Conservation (phyloP, 164 flowering plant genomes). For the Stephania yunnanensis region DNA sequence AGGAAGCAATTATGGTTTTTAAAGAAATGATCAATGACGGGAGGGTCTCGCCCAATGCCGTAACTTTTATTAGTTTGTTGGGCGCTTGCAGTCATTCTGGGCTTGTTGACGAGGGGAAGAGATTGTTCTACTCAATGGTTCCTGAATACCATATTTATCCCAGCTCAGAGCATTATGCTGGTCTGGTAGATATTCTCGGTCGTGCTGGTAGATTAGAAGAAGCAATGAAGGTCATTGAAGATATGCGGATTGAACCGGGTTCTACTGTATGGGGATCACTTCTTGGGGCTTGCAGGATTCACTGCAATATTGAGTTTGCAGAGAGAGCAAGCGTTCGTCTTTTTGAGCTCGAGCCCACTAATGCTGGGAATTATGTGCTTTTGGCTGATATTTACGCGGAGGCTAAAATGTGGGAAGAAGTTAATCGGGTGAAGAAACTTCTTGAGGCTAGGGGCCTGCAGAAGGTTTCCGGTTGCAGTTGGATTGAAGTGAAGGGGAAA, state of each 20-base stretch:
- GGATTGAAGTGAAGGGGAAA: slow-evolving; percentile 60
- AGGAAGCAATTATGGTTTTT: slow-evolving; percentile 47
- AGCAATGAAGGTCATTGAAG: slow-evolving; percentile 54
- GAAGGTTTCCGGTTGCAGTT: slow-evolving; percentile 60
- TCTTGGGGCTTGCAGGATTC: slow-evolving; percentile 73
- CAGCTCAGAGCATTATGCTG: slow-evolving; percentile 63
- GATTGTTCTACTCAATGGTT: slow-evolving; percentile 51
- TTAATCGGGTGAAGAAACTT: slow-evolving; percentile 46
- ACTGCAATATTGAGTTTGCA: slow-evolving; percentile 63
- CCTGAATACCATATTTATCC: slow-evolving; percentile 42
- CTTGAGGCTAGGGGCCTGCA: slow-evolving; percentile 41
- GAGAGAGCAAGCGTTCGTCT: slow-evolving; percentile 58
- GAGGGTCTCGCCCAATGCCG: slow-evolving; percentile 35
- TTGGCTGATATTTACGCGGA: slow-evolving; percentile 64
- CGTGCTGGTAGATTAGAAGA: slow-evolving; percentile 62
- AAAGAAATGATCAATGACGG: slow-evolving; percentile 45
- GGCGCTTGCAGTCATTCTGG: slow-evolving; percentile 79
- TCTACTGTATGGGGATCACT: slow-evolving; percentile 69
- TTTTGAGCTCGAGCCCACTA: slow-evolving; percentile 62
- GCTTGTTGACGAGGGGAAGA: slow-evolving; percentile 61
- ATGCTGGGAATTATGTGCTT: slow-evolving; percentile 78
- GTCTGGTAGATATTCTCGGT: slow-evolving; percentile 80
- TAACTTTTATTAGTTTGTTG: slow-evolving; percentile 55
- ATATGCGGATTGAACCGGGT: slow-evolving; percentile 62
- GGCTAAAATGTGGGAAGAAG: slow-evolving; percentile 65